These are phyloP conservation scores for Aspergillus campestris DNA, from an alignment of 495 filamentous ascomycete genomes.

Conservation along the genomic window DNA sequence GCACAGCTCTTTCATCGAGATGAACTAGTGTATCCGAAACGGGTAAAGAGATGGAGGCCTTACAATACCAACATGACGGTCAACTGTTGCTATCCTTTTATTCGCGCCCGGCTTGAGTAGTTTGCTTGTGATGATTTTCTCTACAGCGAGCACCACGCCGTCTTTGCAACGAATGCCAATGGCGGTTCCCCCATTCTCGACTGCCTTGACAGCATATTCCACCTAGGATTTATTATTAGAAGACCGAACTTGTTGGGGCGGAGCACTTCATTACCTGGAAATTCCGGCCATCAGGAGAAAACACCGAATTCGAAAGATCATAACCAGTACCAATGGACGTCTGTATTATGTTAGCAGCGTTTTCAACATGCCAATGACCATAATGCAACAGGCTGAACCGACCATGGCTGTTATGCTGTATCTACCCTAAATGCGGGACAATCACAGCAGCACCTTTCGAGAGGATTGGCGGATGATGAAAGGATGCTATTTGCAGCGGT, in stretches of 20 bases:
- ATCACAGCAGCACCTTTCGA: not conserved
- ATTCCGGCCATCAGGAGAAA: slow-evolving; percentile 96
- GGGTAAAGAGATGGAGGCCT: slow-evolving; percentile 19
- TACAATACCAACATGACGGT: slow-evolving; percentile 90
- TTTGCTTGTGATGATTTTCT: slow-evolving; percentile 94
- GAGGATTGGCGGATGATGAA: not conserved
- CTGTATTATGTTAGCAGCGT: slow-evolving; percentile 35
- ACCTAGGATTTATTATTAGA: slow-evolving; percentile 42
- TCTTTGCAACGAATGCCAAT: slow-evolving; percentile 96
- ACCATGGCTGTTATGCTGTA: slow-evolving; percentile 25
- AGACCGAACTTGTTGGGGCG: not conserved
- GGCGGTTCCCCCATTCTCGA: slow-evolving; percentile 95
- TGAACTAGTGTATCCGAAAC: not conserved
- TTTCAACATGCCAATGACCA: slow-evolving; percentile 2
- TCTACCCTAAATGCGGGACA: slow-evolving; percentile 5
- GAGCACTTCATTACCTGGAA: slow-evolving; percentile 58
- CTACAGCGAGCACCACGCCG: slow-evolving; percentile 89
- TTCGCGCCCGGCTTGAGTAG: slow-evolving; percentile 88
- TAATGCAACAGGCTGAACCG: slow-evolving; percentile 6
- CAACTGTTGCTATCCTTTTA: slow-evolving; percentile 90
- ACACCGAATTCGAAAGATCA: slow-evolving; percentile 98
- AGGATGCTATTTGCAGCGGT: not conserved
- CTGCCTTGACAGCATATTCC: slow-evolving; percentile 97
- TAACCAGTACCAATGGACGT: slow-evolving; percentile 99
- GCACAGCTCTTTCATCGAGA: not conserved